Conservation (phyloP, 1,139 yeast genomes). For the Kurtzmaniella quercitrusa region DNA sequence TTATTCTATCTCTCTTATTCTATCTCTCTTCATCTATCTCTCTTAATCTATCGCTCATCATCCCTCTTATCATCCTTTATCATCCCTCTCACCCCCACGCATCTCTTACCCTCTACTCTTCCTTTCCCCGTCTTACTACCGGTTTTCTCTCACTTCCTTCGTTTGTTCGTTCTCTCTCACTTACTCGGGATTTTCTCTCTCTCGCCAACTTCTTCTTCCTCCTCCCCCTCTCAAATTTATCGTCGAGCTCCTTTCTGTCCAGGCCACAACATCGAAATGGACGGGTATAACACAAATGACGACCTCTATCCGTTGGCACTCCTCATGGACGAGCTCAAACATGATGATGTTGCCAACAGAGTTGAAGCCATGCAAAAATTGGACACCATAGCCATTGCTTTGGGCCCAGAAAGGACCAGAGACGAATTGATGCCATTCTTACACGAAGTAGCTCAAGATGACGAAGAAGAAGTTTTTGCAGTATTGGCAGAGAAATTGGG, state of each 20-base stretch:
- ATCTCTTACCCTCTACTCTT: too few species aligned
- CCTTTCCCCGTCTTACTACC: too few species aligned
- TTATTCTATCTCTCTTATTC: too few species aligned
- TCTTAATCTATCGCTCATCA: too few species aligned
- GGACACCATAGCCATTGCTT: slow-evolving; percentile 90
- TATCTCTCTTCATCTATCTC: too few species aligned
- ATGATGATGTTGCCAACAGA: slow-evolving; percentile 91
- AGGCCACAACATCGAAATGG: slow-evolving; percentile 22
- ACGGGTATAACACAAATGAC: slow-evolving; percentile 33
- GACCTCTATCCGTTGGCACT: slow-evolving; percentile 93
- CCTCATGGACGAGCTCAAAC: slow-evolving; percentile 90
- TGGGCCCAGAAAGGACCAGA: slow-evolving; percentile 92
- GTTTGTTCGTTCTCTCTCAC: not conserved
- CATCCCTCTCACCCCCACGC: too few species aligned
- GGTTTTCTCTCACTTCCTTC: too few species aligned
- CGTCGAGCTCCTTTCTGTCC: slow-evolving; percentile 1
- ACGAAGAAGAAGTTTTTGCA: slow-evolving; percentile 96
- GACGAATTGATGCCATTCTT: slow-evolving; percentile 87
- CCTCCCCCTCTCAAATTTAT: not conserved
- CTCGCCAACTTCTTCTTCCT: not conserved
- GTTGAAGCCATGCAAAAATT: slow-evolving; percentile 93
- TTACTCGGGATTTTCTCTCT: too few species aligned
- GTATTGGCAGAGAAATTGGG: slow-evolving; percentile 90
- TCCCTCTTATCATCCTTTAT: too few species aligned
- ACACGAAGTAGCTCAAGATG: slow-evolving; percentile 88